phyloP scores from a whole-genome alignment of 257 asterid species.

The Solanum lignicaule region DNA sequence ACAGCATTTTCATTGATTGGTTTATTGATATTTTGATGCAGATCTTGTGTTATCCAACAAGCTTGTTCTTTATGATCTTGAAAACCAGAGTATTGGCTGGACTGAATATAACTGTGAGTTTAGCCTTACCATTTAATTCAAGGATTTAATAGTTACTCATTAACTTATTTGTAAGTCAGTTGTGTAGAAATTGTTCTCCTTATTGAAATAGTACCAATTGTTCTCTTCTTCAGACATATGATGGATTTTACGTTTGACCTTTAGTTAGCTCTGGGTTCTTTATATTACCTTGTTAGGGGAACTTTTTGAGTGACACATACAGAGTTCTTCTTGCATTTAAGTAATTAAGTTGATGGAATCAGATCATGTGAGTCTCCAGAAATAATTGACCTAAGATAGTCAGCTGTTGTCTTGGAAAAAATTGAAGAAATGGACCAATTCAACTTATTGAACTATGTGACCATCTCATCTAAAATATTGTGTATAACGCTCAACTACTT shows the following conservation, averaged over 20 bases:
- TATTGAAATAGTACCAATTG: background rate
- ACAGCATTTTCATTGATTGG: background rate
- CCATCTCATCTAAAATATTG: background rate
- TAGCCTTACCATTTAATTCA: background rate
- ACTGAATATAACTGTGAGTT: constrained; percentile 65
- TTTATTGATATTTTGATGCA: constrained; percentile 17
- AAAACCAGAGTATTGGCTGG: constrained; percentile 79
- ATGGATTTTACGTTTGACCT: background rate
- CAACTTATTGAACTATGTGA: background rate
- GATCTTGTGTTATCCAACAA: constrained; percentile 71
- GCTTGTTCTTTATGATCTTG: constrained; percentile 78
- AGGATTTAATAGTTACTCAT: background rate
- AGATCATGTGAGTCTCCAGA: background rate
- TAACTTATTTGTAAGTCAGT: background rate
- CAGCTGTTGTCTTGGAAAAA: background rate
- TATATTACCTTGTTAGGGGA: background rate
- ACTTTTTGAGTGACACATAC: background rate
- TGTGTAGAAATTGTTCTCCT: background rate
- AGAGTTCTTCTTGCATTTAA: background rate
- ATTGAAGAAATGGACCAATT: background rate
- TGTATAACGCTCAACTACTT: background rate
- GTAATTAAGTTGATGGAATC: background rate
- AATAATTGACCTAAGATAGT: background rate
- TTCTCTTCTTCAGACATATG: background rate
- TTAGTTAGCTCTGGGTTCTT: background rate